Conservation (phyloP, 495 filamentous ascomycete species). For the Penicillium verhagenii region DNA sequence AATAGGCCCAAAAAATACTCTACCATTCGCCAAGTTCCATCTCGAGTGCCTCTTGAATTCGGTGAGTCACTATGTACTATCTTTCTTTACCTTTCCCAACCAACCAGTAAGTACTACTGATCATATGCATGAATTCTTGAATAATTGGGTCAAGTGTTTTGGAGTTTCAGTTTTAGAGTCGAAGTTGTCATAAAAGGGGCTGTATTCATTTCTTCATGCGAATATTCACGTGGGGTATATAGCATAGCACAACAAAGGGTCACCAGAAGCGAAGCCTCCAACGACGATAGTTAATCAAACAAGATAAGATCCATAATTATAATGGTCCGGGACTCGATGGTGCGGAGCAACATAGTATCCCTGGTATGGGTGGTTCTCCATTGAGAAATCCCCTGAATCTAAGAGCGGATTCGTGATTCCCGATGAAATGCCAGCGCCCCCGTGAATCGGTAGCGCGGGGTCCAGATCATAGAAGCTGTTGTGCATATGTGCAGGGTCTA, state of each 20-base stretch:
- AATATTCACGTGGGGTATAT: conserved; percentile 2
- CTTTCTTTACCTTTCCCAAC: too few species aligned
- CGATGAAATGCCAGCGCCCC: conserved; percentile 32
- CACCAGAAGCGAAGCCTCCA: background rate
- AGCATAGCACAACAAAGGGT: background rate
- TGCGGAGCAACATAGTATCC: conserved; percentile 56
- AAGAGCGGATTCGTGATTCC: conserved; percentile 65
- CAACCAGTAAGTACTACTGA: too few species aligned
- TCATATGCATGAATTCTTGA: too few species aligned
- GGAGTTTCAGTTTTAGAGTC: background rate
- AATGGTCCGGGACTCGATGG: conserved; percentile 23
- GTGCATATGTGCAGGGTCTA: conserved; percentile 25
- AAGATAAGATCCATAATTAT: conserved; percentile 24
- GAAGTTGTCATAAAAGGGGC: background rate
- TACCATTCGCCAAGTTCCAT: too few species aligned
- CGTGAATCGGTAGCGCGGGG: conserved; percentile 20
- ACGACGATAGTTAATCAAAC: conserved; percentile 4
- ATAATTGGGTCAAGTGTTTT: too few species aligned
- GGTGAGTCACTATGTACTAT: too few species aligned
- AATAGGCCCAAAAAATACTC: too few species aligned
- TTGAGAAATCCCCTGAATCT: conserved; percentile 65
- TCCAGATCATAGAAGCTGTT: conserved; percentile 22
- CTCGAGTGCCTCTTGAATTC: too few species aligned
- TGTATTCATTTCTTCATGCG: background rate
- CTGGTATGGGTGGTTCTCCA: conserved; percentile 75